A percentile compares a stretch with the other conserved stretches of the same genome.
These are phyloP conservation scores for Ophiostoma piceae DNA, from an alignment of 2,329 filamentous ascomycete species.

Conservation along the genomic window DNA sequence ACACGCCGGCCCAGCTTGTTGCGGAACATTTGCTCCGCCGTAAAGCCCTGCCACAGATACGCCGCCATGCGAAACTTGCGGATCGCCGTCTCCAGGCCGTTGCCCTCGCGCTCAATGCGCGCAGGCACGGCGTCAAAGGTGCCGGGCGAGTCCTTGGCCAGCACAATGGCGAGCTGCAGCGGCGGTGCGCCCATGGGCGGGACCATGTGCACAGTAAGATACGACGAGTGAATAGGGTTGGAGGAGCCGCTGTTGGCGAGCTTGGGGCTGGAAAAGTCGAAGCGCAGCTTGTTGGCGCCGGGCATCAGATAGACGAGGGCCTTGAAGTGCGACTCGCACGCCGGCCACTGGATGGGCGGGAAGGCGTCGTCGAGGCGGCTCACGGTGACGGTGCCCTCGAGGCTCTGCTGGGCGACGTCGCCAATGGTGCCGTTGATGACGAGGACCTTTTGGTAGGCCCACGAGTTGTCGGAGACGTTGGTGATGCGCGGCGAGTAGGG, in stretches of 20 bases:
- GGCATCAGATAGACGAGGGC: slow-evolving; percentile 84
- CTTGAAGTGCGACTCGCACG: slow-evolving; percentile 86
- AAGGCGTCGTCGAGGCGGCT: slow-evolving; percentile 80
- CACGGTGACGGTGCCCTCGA: slow-evolving; percentile 76
- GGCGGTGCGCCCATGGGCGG: slow-evolving; percentile 74
- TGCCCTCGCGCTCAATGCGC: slow-evolving; percentile 71
- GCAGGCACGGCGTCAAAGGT: slow-evolving; percentile 80
- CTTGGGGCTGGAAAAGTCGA: slow-evolving; percentile 84
- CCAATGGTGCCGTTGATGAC: slow-evolving; percentile 77
- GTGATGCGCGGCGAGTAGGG: slow-evolving; percentile 74
- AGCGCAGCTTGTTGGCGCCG: slow-evolving; percentile 78
- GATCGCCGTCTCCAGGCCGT: slow-evolving; percentile 71
- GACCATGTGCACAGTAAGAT: slow-evolving; percentile 79
- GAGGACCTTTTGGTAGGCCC: slow-evolving; percentile 89
- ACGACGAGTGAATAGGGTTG: slow-evolving; percentile 69
- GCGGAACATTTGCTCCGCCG: slow-evolving; percentile 90
- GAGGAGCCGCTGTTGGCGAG: slow-evolving; percentile 62
- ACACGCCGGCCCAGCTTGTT: slow-evolving; percentile 79
- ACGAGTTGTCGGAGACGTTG: slow-evolving; percentile 75
- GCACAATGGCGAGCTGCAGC: slow-evolving; percentile 78
- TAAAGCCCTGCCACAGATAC: slow-evolving; percentile 96
- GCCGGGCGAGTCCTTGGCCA: slow-evolving; percentile 80
- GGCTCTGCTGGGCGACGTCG: slow-evolving; percentile 58
- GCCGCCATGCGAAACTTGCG: slow-evolving; percentile 92
- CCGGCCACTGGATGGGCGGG: slow-evolving; percentile 78